Evolutionary conservation across 75 land plant genomes (phyloP), one percentile per base, ranked within the genome.

Genomic region (Larix kaempferi): DNA sequence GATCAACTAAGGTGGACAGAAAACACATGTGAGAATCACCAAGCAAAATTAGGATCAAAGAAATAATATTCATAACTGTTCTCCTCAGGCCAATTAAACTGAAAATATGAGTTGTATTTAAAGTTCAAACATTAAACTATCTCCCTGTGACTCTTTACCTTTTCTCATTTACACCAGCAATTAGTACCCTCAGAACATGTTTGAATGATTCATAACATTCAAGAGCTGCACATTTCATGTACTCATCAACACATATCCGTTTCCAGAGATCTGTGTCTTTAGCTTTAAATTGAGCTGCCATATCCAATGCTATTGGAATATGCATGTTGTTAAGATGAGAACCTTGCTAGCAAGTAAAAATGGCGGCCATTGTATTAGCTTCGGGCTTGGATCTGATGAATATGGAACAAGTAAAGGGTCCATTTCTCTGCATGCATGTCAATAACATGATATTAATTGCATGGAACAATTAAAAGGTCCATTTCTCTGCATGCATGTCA

Each of bases 221-320:
- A 62, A 84, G 77, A 1, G 94, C 93, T 49, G 95, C 98, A 82
- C 93, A 91, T 83, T 89, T 92, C 98, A 93, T 92, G 75, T 94
- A 92, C 58, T 94, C 92, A 80, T 97, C 99, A 37, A 86, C 87
- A 83, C 85, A 95, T 66, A 97, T 92, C 33, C 94, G 95, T 75
- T 81, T 87, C 95, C 95, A 88, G 22, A 96, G 91, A 29, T 95
- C 95, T 61, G 87, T 64, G 61, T 88, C 93, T 80, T 79, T 93
- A n/a, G 80, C 82, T 57, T 82, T 80, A 75, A 89, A 90, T 80
- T 88, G 90, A 75, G 84, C 94, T 67, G 93, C 95, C 90, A 93
- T 90, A 75, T 92, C 89, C 74, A 95, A 52, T 76, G 97, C 97
- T 71, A 94, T 83, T 71, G 97, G 92, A 61, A 94, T 88, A 92